Base-by-base conservation (phyloP, 768 basidiomycete species). In the Kwoniella sp. region DNA sequence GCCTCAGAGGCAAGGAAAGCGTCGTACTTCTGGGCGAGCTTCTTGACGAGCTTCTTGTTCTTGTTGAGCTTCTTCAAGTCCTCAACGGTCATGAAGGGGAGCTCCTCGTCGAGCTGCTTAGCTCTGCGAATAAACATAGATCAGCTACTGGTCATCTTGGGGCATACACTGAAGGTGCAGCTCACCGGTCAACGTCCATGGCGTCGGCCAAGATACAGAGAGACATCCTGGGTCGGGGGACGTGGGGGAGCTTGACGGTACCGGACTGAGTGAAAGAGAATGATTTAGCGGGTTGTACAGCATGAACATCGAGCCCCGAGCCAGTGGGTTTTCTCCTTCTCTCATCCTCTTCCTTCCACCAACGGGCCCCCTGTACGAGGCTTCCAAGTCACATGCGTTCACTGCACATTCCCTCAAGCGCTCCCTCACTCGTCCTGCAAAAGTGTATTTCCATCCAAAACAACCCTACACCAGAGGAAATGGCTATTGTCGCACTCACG, bases 31-130 rank as follows among this genome's bases (percentile, higher is more conserved):
- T 98, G 97, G 71, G 95, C 95, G 73, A 98, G 90, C 85, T 96
- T 96, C 86, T 98, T 99, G 79, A 98, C 96, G 67, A 99, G 91
- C 84, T 99, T 99, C 86, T 99, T 98, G 87, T 98, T 99, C 85
- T 96, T 95, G 89, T 95, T 96, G 70, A 97, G 86, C 93, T 99
- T 99, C 83, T 99, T 98, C 83, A 98, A 85, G 83, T 99, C 96
- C 75, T 98, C 96, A 72, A 97, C 96, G 70, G 92, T 94, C 93
- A 95, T 96, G 85, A 97, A 96, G 58, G 73, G 73, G 58, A 77
- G 68, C 61, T 76, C 74, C 81, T 94, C 72, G 24, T 68, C 63
- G 53, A 76, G 74, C 68, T 76, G 74, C 72, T 76, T 76, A 21
- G 74, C 74, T 60, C 58, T 44, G 40, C 40, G 33, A 33, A 13